Evolutionary conservation across 2,329 filamentous ascomycete genomes (phyloP).

Genomic region (Torrubiellomyces zombiae): DNA sequence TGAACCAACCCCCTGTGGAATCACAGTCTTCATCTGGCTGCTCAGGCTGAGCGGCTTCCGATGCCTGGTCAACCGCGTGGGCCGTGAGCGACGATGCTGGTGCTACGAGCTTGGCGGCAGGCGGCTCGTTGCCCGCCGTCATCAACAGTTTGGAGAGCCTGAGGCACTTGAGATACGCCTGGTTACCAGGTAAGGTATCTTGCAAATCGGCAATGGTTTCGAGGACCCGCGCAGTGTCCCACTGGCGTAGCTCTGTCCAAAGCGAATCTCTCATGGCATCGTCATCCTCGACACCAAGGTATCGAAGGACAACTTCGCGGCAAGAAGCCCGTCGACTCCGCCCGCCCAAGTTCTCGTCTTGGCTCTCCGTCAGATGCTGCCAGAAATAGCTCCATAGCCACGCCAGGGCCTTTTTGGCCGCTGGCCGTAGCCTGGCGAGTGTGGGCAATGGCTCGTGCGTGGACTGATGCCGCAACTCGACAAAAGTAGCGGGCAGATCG

Average conservation of each 20-base stretch:
- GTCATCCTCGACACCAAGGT: slow-evolving; percentile 20
- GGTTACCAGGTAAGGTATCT: slow-evolving; percentile 22
- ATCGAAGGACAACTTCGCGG: slow-evolving; percentile 19
- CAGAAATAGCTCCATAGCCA: slow-evolving; percentile 93
- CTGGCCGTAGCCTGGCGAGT: slow-evolving; percentile 53
- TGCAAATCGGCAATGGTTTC: slow-evolving; percentile 21
- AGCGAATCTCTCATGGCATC: slow-evolving; percentile 10
- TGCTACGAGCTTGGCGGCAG: slow-evolving; percentile 5
- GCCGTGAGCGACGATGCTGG: slow-evolving; percentile 3
- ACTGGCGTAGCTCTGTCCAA: slow-evolving; percentile 16
- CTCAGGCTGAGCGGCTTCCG: slow-evolving; percentile 2
- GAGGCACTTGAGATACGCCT: slow-evolving; percentile 25
- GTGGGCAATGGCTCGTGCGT: slow-evolving; percentile 79
- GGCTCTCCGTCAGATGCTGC: slow-evolving; percentile 34
- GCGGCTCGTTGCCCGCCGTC: slow-evolving; percentile 9
- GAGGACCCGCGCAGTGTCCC: slow-evolving; percentile 20
- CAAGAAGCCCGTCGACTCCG: slow-evolving; percentile 10
- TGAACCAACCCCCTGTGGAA: slow-evolving; percentile 24
- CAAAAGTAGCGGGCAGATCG: slow-evolving; percentile 59
- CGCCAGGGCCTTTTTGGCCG: slow-evolving; percentile 50
- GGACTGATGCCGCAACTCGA: slow-evolving; percentile 77
- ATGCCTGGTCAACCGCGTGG: slow-evolving; percentile 2
- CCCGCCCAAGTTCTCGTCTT: slow-evolving; percentile 8
- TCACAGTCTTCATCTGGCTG: slow-evolving; percentile 5
- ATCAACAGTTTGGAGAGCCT: slow-evolving; percentile 26